These are phyloP conservation scores for Verbascum thapsus DNA, from an alignment of 257 asterid genomes.

Conservation along the genomic window DNA sequence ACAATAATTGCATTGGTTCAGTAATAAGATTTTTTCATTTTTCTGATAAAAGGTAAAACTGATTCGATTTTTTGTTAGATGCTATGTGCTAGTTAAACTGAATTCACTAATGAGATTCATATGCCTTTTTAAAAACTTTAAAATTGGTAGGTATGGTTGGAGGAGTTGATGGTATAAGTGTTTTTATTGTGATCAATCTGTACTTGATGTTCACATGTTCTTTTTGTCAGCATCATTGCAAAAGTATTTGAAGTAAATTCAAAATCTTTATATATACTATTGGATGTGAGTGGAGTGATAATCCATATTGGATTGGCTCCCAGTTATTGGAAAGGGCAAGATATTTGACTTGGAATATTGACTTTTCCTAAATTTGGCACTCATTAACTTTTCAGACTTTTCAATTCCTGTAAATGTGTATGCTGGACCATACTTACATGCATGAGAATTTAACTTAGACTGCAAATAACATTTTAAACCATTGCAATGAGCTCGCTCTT, in stretches of 20 bases:
- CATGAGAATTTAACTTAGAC: too few species aligned
- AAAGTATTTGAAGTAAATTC: not conserved
- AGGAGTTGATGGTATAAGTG: constrained; percentile 14
- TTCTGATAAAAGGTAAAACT: constrained; percentile 56
- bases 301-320: too few species aligned
- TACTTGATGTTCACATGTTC: constrained; percentile 10
- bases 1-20: constrained; percentile 68
- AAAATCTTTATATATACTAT: too few species aligned
- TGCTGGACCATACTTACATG: too few species aligned
- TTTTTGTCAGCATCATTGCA: not conserved
- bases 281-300: too few species aligned
- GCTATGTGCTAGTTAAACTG: not conserved
- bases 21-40: constrained; percentile 52
- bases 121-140: constrained; percentile 1
- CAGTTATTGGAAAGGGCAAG: too few species aligned
- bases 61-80: not conserved
- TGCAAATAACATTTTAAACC: not conserved
- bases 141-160: constrained; percentile 11
- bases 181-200: constrained; percentile 16
- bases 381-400: too few species aligned
- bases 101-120: not conserved
- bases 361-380: too few species aligned
- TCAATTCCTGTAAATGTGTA: too few species aligned
- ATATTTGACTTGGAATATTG: too few species aligned
- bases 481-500: constrained; percentile 5